Evolutionary conservation across 1,284 basidiomycete species (phyloP).

Genomic region (Apiotrichum porosum): DNA sequence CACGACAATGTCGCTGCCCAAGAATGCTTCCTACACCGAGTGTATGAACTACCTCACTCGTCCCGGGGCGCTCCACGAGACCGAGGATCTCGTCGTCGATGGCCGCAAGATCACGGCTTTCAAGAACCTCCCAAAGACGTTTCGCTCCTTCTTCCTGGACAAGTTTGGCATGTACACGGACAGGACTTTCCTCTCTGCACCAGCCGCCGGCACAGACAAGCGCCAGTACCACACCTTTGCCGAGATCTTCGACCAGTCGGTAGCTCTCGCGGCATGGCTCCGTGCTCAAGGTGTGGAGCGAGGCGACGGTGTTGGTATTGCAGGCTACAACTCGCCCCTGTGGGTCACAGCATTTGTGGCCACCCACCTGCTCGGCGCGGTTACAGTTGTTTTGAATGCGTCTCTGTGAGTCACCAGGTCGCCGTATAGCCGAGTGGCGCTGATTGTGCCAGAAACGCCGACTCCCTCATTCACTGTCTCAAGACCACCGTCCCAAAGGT

Average conservation of each 20-base stretch:
- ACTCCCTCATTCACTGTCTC: conserved; percentile 28
- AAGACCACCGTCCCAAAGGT: conserved; percentile 26
- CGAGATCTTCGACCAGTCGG: conserved; percentile 20
- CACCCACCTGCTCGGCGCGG: conserved; percentile 31
- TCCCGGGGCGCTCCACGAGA: too few species aligned
- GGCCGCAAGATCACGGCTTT: too few species aligned
- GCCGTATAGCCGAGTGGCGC: too few species aligned
- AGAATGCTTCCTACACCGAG: too few species aligned
- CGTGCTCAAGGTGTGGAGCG: conserved; percentile 21
- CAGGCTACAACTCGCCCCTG: conserved; percentile 28
- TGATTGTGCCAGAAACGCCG: conserved; percentile 8
- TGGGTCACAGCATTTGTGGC: conserved; percentile 37
- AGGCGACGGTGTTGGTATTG: conserved; percentile 33
- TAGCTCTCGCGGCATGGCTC: conserved; percentile 30
- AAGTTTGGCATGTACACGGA: conserved; percentile 14
- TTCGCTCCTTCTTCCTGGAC: conserved; percentile 10
- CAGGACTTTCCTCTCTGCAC: conserved; percentile 30
- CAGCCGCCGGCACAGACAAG: conserved; percentile 3
- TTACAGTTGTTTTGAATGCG: conserved; percentile 36
- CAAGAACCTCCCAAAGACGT: conserved; percentile 7
- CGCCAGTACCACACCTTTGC: conserved; percentile 23
- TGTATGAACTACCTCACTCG: too few species aligned
- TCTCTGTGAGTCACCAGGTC: conserved; percentile 31
- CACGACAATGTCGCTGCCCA: too few species aligned
- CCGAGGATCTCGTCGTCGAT: too few species aligned